A percentile compares a stretch with the other conserved stretches of the same genome.
Evolutionary conservation across 1,139 yeast genomes (phyloP).

Genomic region (Candida neerlandica): DNA sequence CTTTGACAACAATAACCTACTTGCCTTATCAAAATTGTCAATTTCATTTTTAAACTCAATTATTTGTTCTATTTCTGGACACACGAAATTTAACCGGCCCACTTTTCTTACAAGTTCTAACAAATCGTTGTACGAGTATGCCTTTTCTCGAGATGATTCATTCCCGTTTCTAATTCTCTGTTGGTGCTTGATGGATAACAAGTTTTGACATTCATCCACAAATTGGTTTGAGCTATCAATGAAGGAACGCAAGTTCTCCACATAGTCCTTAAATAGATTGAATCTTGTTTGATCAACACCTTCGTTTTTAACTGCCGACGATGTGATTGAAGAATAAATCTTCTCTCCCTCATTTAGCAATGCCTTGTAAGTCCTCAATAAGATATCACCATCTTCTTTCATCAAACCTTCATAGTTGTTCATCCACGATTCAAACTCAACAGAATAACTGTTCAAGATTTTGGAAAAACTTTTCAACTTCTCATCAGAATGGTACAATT

Average conservation of each 20-base stretch:
- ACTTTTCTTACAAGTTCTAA: conserved; percentile 47
- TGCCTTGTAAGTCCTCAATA: conserved; percentile 47
- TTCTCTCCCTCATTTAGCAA: conserved; percentile 60
- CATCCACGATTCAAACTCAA: conserved; percentile 57
- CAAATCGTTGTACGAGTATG: conserved; percentile 19
- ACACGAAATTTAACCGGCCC: conserved; percentile 50
- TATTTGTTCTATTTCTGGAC: conserved; percentile 64
- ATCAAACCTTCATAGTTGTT: conserved; percentile 44
- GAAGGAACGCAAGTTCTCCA: conserved; percentile 44
- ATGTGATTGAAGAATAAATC: conserved; percentile 37
- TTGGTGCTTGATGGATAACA: conserved; percentile 54
- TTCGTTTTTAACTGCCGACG: conserved; percentile 19
- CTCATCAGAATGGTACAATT: conserved; percentile 54
- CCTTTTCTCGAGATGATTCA: conserved; percentile 9
- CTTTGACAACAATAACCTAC: conserved; percentile 38
- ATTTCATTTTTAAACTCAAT: conserved; percentile 57
- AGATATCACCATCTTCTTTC: conserved; percentile 44
- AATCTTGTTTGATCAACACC: conserved; percentile 20
- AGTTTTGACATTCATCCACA: conserved; percentile 57
- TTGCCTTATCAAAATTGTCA: conserved; percentile 54
- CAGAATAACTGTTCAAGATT: conserved; percentile 38
- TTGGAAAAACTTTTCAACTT: conserved; percentile 41
- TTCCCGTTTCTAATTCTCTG: conserved; percentile 44
- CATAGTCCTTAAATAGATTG: conserved; percentile 21
- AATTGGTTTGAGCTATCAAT: conserved; percentile 51